Conservation (phyloP, 495 filamentous ascomycete genomes). For the Penicillium roqueforti region DNA sequence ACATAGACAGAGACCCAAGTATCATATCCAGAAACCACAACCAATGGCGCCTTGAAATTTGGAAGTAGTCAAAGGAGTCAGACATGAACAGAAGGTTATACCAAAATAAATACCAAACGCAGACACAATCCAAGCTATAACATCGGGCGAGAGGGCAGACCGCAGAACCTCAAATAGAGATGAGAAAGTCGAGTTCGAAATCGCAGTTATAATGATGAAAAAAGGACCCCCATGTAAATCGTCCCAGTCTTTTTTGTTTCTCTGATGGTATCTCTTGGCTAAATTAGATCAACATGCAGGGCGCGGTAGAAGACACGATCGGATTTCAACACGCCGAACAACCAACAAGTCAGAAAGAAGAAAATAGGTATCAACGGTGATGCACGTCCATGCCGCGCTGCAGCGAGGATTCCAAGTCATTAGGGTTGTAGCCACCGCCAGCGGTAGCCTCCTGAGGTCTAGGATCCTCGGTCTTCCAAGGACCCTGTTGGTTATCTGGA, state of each 20-base stretch:
- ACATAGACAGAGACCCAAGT: background rate
- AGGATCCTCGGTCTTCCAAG: slow-evolving; percentile 80
- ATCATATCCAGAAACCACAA: background rate
- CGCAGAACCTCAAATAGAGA: background rate
- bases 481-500: slow-evolving; percentile 59
- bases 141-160: background rate
- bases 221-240: slow-evolving; percentile 3
- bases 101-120: background rate
- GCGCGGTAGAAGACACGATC: slow-evolving; percentile 4
- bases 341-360: background rate
- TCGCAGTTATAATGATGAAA: background rate
- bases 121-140: background rate
- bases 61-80: background rate
- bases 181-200: background rate
- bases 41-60: background rate
- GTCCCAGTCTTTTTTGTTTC: slow-evolving; percentile 12
- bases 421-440: slow-evolving; percentile 41
- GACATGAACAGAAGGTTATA: background rate
- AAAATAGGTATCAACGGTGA: slow-evolving; percentile 16
- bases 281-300: slow-evolving; percentile 14
- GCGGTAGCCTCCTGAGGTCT: slow-evolving; percentile 75
- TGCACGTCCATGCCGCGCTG: slow-evolving; percentile 72
- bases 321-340: slow-evolving; percentile 7
- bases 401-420: slow-evolving; percentile 79
- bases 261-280: slow-evolving; percentile 13